Evolutionary conservation across 2,329 filamentous ascomycete genomes (phyloP), one percentile per base, ranked within the genome.

Genomic region (Colletotrichum gigasporum): DNA sequence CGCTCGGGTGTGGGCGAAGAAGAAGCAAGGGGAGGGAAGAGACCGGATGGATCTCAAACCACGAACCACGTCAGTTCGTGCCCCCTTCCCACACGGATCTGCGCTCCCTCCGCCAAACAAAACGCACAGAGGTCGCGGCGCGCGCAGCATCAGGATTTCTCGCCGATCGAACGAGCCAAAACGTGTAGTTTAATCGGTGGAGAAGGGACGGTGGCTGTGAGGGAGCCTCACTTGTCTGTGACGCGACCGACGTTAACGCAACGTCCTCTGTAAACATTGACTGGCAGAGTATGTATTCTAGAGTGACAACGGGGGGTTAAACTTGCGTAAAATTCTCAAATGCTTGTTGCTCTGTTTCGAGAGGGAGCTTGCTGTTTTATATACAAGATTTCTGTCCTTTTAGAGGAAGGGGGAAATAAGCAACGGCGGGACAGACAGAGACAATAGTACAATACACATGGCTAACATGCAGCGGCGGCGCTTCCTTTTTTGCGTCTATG

Each of bases 101-200:
- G n/a, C n/a, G n/a, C n/a, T n/a, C n/a, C n/a, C n/a, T n/a, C n/a
- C n/a, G n/a, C n/a, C n/a, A n/a, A n/a, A n/a, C n/a, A n/a, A n/a
- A n/a, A n/a, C n/a, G n/a, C n/a, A n/a, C n/a, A n/a, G n/a, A n/a
- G n/a, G n/a, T n/a, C n/a, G n/a, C 18, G 14, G 14, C 39, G 39
- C 4, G 18, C 4, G 18, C 35, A n/a, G 12, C 8, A 16, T 8
- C 35, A 16, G 35, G 35, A 39, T 39, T 39, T 35, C 22, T 53
- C 10, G 50, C 18, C 26, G 50, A 53, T 53, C 50, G 14, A 30
- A 28, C 52, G 60, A 59, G 55, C 30, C 37, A 59, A 63, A 41
- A 45, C 20, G 20, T n/a, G 52, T 48, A 39, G 45, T 26, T 39
- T 63, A 37, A 37, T 59, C 60, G 18, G 60, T 52, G 54, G 60